Conservation (phyloP, 2,329 filamentous ascomycete genomes). For the Onygena corvina region DNA sequence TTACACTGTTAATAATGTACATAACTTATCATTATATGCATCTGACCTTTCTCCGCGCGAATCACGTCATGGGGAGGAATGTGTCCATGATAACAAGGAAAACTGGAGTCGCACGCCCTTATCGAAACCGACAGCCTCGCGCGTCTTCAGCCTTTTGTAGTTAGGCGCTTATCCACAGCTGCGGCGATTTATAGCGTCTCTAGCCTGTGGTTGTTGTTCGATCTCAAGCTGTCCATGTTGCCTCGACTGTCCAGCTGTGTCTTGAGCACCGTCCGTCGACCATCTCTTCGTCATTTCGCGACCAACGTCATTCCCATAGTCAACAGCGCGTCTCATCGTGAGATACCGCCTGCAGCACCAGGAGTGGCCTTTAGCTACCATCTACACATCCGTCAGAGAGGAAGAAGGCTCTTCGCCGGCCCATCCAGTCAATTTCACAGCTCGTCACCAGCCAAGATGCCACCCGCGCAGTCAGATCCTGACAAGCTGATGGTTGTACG, state of each 20-base stretch:
- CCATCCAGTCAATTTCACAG: background rate
- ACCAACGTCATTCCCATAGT: too few species aligned
- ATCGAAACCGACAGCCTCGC: too few species aligned
- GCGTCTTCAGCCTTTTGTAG: too few species aligned
- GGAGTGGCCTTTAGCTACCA: too few species aligned
- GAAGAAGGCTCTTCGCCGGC: background rate
- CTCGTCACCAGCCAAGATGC: background rate
- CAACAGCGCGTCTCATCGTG: too few species aligned
- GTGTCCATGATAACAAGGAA: background rate
- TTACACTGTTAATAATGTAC: background rate
- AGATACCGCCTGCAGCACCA: too few species aligned
- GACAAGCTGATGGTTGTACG: conserved; percentile 82
- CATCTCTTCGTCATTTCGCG: background rate
- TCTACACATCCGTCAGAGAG: too few species aligned
- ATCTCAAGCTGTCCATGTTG: background rate
- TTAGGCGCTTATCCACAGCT: too few species aligned
- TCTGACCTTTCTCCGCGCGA: background rate
- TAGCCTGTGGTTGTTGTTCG: too few species aligned
- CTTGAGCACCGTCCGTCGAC: background rate
- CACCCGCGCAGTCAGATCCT: conserved; percentile 57
- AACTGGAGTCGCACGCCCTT: background rate
- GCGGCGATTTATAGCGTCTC: too few species aligned
- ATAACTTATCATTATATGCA: too few species aligned
- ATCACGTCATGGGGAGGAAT: background rate
- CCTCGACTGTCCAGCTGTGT: background rate